These are phyloP conservation scores for Luvunga scandens DNA, from an alignment of 345 rosid genomes.

Conservation along the genomic window DNA sequence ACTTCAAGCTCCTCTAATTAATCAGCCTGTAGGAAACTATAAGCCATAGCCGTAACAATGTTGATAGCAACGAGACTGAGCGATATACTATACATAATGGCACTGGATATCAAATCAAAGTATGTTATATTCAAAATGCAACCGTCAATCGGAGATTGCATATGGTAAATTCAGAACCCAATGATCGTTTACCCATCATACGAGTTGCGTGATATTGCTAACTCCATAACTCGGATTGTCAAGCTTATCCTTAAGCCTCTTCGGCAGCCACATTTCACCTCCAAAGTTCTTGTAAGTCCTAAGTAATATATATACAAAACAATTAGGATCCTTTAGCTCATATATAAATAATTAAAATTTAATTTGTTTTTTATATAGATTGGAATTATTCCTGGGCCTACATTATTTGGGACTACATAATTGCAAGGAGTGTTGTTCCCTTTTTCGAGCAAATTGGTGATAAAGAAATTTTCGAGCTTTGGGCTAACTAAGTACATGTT, in stretches of 20 bases:
- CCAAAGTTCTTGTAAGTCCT: slow-evolving; percentile 29
- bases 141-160: background rate
- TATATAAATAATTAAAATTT: too few relatives aligned
- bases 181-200: slow-evolving; percentile 20
- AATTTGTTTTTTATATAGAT: background rate
- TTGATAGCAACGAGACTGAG: background rate
- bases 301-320: too few relatives aligned
- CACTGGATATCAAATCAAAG: background rate
- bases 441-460: background rate
- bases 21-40: too few relatives aligned
- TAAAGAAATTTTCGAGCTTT: background rate
- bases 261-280: slow-evolving; percentile 24
- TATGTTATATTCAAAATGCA: slow-evolving; percentile 12
- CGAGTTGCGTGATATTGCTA: background rate
- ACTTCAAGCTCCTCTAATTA: too few relatives aligned
- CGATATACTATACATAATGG: background rate
- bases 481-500: slow-evolving; percentile 31
- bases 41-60: too few relatives aligned
- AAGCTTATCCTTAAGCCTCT: slow-evolving; percentile 30
- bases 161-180: slow-evolving; percentile 27
- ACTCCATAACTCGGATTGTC: slow-evolving; percentile 7
- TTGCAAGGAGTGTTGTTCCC: background rate
- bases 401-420: background rate
- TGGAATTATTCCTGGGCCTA: slow-evolving; percentile 13
- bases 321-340: too few relatives aligned